phyloP scores from a whole-genome alignment of 345 rosid genomes.

The Jatropha curcas region DNA sequence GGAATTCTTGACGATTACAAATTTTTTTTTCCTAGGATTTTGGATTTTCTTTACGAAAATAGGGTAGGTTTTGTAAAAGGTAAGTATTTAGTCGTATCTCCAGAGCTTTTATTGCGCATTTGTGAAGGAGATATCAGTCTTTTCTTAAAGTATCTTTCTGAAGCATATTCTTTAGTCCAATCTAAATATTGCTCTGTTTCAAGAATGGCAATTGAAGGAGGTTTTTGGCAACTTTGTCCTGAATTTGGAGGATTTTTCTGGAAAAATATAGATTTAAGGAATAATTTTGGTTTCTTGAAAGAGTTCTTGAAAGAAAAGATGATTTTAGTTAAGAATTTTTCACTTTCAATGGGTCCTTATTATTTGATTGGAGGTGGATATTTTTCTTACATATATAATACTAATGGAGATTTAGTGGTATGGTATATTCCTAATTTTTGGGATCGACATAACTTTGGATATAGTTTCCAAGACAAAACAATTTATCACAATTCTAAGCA shows the following conservation, averaged over 20 bases:
- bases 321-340: neutral
- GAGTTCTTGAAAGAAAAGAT: too few species aligned
- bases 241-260: conserved; percentile 1
- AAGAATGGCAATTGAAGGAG: neutral
- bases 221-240: conserved; percentile 5
- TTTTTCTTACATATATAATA: neutral
- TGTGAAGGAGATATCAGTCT: neutral
- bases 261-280: neutral
- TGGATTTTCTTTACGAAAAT: neutral
- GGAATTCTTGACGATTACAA: conserved; percentile 5
- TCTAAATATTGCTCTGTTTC: neutral
- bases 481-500: neutral
- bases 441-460: neutral
- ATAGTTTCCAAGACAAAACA: neutral
- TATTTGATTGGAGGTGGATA: conserved; percentile 4
- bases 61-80: neutral
- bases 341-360: neutral
- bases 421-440: conserved; percentile 8
- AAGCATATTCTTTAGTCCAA: neutral
- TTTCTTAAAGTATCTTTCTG: neutral
- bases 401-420: neutral
- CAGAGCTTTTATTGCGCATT: neutral
- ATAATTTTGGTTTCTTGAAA: too few species aligned
- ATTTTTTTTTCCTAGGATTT: neutral
- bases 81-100: neutral